Percentiles rank a stretch among this genome's conserved stretches.
Evolutionary conservation across 768 basidiomycete species (phyloP).

Genomic region (Lactarius vividus): DNA sequence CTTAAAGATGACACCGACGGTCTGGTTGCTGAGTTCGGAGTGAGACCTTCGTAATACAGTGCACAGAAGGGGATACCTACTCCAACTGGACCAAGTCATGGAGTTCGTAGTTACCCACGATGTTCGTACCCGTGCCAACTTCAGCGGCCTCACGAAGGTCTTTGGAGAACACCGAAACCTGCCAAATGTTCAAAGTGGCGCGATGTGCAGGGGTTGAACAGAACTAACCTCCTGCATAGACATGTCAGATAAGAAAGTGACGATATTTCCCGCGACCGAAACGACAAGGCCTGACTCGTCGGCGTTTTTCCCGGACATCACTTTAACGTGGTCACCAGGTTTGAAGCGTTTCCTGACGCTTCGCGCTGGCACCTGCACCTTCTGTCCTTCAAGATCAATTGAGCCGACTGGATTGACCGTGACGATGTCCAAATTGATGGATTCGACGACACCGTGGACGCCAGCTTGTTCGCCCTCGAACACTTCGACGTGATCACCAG

Average conservation of each 20-base stretch:
- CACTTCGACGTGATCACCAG: conserved; percentile 96
- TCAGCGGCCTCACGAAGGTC: conserved; percentile 97
- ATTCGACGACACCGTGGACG: conserved; percentile 87
- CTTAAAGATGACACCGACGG: conserved; percentile 96
- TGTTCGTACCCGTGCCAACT: conserved; percentile 87
- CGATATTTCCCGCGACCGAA: conserved; percentile 82
- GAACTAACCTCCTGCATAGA: conserved; percentile 81
- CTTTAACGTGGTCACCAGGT: conserved; percentile 97
- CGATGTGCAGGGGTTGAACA: neutral
- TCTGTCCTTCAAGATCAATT: conserved; percentile 81
- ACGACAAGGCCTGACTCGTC: conserved; percentile 97
- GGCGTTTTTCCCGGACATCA: conserved; percentile 91
- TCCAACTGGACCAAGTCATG: conserved; percentile 97
- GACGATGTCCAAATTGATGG: conserved; percentile 84
- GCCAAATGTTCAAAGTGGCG: conserved; percentile 9
- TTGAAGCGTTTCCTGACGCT: conserved; percentile 95
- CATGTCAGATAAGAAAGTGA: conserved; percentile 97
- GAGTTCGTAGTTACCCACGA: conserved; percentile 90
- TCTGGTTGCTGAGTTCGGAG: conserved; percentile 63
- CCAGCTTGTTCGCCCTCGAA: conserved; percentile 97
- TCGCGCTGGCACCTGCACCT: conserved; percentile 80
- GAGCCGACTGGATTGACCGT: conserved; percentile 70
- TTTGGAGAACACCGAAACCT: conserved; percentile 97
- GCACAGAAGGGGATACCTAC: conserved; percentile 49
- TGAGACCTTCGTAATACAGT: neutral